These are phyloP conservation scores for Globisporangium carolinianum DNA, from an alignment of 352 stramenopile species.

Conservation along the genomic window DNA sequence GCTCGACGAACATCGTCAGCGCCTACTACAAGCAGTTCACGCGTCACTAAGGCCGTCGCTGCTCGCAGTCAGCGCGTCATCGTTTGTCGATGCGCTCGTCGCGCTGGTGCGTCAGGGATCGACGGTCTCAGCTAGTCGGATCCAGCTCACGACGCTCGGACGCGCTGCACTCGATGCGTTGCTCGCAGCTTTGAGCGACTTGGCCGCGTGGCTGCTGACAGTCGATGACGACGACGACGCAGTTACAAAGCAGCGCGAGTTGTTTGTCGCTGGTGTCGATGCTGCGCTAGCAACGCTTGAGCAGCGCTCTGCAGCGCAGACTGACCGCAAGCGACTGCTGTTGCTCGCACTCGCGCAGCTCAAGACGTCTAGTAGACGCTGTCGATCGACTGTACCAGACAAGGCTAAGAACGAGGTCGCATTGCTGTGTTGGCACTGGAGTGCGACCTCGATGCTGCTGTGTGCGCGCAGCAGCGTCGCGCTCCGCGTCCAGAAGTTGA, in stretches of 20 bases:
- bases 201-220: slow-evolving; percentile 14
- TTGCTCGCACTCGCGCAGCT: slow-evolving; percentile 9
- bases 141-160: slow-evolving; percentile 50
- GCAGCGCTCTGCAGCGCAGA: not conserved
- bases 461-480: slow-evolving; percentile 34
- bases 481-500: slow-evolving; percentile 19
- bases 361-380: slow-evolving; percentile 10
- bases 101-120: slow-evolving; percentile 1
- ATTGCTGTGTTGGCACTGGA: slow-evolving; percentile 66
- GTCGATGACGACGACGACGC: not conserved
- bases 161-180: slow-evolving; percentile 48
- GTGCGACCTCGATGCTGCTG: slow-evolving; percentile 29
- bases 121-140: slow-evolving; percentile 7
- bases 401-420: slow-evolving; percentile 9
- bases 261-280: not conserved
- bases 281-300: slow-evolving; percentile 16
- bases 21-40: not conserved
- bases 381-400: not conserved
- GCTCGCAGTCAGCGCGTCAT: slow-evolving; percentile 2
- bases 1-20: slow-evolving; percentile 23
- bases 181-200: slow-evolving; percentile 27
- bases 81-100: slow-evolving; percentile 5
- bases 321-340: slow-evolving; percentile 4
- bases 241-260: too few relatives aligned
- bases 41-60: not conserved